These are phyloP conservation scores for Zalaria sp. DNA, from an alignment of 2,329 filamentous ascomycete species.

Conservation along the genomic window DNA sequence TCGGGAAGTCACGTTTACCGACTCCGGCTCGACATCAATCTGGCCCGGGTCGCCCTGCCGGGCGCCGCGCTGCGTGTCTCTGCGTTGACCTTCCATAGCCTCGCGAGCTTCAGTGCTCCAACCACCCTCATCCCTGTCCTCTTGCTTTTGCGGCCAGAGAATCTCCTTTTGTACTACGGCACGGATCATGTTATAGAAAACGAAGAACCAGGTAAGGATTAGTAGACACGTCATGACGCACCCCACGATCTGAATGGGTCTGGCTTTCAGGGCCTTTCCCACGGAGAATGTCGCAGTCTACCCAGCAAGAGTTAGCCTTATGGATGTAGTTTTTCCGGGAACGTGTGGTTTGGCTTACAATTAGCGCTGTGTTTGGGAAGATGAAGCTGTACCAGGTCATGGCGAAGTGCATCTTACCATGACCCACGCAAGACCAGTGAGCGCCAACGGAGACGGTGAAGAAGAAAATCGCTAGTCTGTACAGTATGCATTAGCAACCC, in stretches of 20 bases:
- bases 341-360: constrained; percentile 4
- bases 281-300: constrained; percentile 57
- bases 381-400: constrained; percentile 82
- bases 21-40: background rate
- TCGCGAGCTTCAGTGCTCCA: constrained; percentile 21
- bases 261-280: constrained; percentile 34
- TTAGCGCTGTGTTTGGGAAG: constrained; percentile 56
- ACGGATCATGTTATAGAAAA: constrained; percentile 56
- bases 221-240: constrained; percentile 53
- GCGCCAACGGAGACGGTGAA: constrained; percentile 69
- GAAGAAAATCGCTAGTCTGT: constrained; percentile 63
- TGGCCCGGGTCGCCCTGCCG: background rate
- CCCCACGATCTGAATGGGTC: constrained; percentile 50
- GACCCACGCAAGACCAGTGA: constrained; percentile 51
- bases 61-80: background rate
- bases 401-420: constrained; percentile 54
- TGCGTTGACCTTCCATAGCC: background rate
- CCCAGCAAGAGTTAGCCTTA: background rate
- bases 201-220: constrained; percentile 52
- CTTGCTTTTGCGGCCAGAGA: constrained; percentile 63
- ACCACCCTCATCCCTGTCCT: constrained; percentile 48
- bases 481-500: background rate
- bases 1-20: no score
- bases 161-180: constrained; percentile 53
- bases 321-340: no score